A percentile compares a stretch with the other conserved stretches of the same genome.
Evolutionary conservation across 371 early-diverging fungal species (phyloP).

Genomic region (Saksenaea vasiformis): DNA sequence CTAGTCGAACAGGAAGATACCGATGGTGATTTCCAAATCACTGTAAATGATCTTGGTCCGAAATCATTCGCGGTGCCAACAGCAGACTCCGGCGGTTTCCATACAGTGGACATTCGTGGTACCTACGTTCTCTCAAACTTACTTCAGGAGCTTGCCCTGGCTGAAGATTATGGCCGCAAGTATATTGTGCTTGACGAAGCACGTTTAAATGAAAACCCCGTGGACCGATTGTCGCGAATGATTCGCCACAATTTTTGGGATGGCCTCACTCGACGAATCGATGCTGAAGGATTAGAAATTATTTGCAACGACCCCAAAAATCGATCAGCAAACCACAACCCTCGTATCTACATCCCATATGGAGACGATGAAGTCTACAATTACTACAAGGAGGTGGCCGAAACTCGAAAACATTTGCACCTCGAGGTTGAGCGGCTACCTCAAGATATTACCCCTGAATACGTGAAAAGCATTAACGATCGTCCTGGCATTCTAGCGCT

Average conservation of each 20-base stretch:
- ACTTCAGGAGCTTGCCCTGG: conserved; percentile 92
- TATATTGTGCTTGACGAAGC: conserved; percentile 87
- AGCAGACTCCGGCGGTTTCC: conserved; percentile 83
- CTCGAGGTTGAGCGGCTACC: conserved; percentile 87
- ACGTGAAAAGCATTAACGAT: conserved; percentile 89
- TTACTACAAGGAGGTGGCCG: conserved; percentile 77
- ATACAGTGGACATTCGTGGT: conserved; percentile 89
- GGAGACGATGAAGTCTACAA: conserved; percentile 75
- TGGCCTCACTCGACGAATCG: conserved; percentile 90
- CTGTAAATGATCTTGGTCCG: conserved; percentile 90
- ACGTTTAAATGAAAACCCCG: conserved; percentile 91
- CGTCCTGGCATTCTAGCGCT: conserved; percentile 90
- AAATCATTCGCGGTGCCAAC: conserved; percentile 89
- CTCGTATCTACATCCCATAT: conserved; percentile 89
- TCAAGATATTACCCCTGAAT: conserved; percentile 82
- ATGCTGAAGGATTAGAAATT: conserved; percentile 86
- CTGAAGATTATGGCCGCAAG: conserved; percentile 83
- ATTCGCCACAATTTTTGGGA: conserved; percentile 95
- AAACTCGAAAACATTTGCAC: conserved; percentile 68
- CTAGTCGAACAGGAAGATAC: conserved; percentile 95
- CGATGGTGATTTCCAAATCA: conserved; percentile 94
- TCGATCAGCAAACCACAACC: conserved; percentile 71
- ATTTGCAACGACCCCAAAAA: conserved; percentile 96
- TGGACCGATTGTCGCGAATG: conserved; percentile 87
- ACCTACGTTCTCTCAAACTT: conserved; percentile 94